Evolutionary conservation across 2,329 filamentous ascomycete genomes (phyloP).

Genomic region (Penicillium sp.): DNA sequence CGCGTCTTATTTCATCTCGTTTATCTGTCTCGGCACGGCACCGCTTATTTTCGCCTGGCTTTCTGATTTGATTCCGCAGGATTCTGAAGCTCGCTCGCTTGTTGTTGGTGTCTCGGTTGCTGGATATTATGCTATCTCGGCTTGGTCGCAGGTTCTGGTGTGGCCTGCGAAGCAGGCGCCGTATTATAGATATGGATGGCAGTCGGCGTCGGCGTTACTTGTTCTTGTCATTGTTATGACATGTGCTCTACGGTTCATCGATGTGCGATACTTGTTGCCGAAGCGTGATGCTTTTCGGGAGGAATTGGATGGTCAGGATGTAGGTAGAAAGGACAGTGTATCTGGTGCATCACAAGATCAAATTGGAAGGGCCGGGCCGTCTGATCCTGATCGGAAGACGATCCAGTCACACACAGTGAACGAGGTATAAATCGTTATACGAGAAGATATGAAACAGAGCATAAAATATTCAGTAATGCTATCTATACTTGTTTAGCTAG

Average conservation of each 20-base stretch:
- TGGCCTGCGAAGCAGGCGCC: constrained; percentile 52
- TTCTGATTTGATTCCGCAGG: constrained; percentile 49
- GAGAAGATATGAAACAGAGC: not conserved
- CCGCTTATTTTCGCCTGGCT: constrained; percentile 53
- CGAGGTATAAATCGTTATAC: not conserved
- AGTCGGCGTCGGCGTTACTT: constrained; percentile 45
- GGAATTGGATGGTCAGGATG: constrained; percentile 12
- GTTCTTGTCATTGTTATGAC: constrained; percentile 47
- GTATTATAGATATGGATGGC: constrained; percentile 49
- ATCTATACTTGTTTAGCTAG: not conserved
- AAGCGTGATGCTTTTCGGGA: constrained; percentile 21
- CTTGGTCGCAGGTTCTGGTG: constrained; percentile 51
- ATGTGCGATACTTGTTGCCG: constrained; percentile 40
- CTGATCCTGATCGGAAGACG: not conserved
- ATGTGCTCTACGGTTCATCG: constrained; percentile 42
- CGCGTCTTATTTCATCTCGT: constrained; percentile 51
- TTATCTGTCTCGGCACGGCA: constrained; percentile 48
- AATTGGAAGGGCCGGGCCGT: not conserved
- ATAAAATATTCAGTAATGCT: not conserved
- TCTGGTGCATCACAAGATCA: not conserved
- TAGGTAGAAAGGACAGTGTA: constrained; percentile 9
- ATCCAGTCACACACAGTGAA: not conserved
- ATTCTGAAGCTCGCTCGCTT: constrained; percentile 48
- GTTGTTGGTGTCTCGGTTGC: constrained; percentile 50
- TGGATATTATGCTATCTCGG: constrained; percentile 49